These are phyloP conservation scores for Prunella vulgaris DNA, from an alignment of 257 asterid genomes.

Conservation along the genomic window DNA sequence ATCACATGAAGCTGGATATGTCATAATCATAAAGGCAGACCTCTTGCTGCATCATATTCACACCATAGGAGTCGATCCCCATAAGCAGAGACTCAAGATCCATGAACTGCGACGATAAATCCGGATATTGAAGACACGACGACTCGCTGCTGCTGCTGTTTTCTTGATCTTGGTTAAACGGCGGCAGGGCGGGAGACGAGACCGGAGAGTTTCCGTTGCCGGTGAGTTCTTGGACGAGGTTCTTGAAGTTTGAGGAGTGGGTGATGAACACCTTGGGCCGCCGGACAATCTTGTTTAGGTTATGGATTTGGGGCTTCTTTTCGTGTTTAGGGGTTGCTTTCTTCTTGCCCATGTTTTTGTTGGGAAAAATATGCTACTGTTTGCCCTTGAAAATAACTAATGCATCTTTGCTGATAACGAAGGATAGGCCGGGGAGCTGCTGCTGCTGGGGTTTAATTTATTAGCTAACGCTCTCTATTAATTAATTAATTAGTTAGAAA, in stretches of 20 bases:
- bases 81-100: constrained; percentile 51
- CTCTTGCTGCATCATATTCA: constrained; percentile 24
- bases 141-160: too few relatives aligned
- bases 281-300: constrained; percentile 21
- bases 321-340: constrained; percentile 25
- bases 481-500: too few relatives aligned
- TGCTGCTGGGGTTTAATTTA: neutral
- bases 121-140: neutral
- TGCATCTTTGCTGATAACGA: constrained; percentile 17
- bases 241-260: constrained; percentile 44
- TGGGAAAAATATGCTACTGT: constrained; percentile 5
- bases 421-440: too few relatives aligned
- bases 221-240: constrained; percentile 49
- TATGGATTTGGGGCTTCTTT: constrained; percentile 24
- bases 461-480: too few relatives aligned
- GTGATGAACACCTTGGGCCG: constrained; percentile 47
- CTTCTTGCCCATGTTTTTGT: constrained; percentile 30
- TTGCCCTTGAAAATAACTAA: constrained; percentile 21
- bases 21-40: constrained; percentile 42
- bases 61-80: constrained; percentile 35
- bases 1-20: constrained; percentile 30
- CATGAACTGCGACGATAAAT: neutral
- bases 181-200: constrained; percentile 16
- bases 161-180: constrained; percentile 17
- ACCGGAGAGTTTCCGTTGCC: constrained; percentile 27